Evolutionary conservation across 2,329 filamentous ascomycete genomes (phyloP).

Genomic region (Colletotrichum brevisporum): DNA sequence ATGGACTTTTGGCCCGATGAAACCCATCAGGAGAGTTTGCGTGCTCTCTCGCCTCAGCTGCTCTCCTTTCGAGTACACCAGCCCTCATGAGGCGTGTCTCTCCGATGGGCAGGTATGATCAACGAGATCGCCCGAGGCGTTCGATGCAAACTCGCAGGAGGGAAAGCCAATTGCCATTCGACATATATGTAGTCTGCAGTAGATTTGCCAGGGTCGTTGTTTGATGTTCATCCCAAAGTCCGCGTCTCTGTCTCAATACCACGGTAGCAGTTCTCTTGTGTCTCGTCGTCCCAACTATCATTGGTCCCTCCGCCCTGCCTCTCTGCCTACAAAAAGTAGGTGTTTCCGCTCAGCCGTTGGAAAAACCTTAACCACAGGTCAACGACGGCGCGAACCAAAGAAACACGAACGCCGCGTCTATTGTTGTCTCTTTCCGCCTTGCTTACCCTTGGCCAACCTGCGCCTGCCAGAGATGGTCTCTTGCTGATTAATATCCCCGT

Average conservation of each 20-base stretch:
- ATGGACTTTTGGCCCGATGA: too few species aligned
- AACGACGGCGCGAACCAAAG: not conserved
- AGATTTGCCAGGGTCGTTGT: slow-evolving; percentile 14
- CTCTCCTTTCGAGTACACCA: too few species aligned
- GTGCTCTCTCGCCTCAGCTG: too few species aligned
- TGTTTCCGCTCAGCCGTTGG: not conserved
- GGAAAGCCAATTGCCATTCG: too few species aligned
- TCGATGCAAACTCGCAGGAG: not conserved
- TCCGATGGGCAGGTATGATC: too few species aligned
- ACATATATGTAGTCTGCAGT: too few species aligned
- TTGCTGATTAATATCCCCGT: slow-evolving; percentile 11
- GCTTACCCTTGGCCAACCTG: not conserved
- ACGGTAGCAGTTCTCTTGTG: not conserved
- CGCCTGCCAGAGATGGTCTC: not conserved
- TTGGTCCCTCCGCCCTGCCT: too few species aligned
- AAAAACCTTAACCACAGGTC: slow-evolving; percentile 15
- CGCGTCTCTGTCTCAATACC: not conserved
- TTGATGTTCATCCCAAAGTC: slow-evolving; percentile 37
- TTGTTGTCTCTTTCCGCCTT: not conserved
- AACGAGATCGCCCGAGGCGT: too few species aligned
- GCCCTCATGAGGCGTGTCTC: too few species aligned
- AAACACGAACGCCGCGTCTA: not conserved
- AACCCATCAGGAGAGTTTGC: too few species aligned
- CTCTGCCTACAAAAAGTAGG: too few species aligned
- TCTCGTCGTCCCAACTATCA: slow-evolving; percentile 1